Evolutionary conservation across 1,284 basidiomycete species (phyloP), one percentile per base, ranked within the genome.

Genomic region (Hymenochaete sp.): DNA sequence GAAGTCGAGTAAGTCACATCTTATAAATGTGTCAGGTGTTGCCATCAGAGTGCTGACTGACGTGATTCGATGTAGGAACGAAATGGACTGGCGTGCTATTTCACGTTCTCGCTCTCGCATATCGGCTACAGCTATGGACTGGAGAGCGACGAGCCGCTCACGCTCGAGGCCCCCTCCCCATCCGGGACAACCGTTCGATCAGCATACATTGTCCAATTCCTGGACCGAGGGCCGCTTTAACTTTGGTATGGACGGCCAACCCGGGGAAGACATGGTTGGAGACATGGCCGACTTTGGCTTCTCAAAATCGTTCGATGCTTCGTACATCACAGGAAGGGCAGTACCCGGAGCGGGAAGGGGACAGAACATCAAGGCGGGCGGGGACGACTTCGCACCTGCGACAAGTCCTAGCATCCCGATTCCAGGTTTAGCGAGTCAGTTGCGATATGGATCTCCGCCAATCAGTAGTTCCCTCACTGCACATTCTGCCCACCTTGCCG

Each of bases 71-170:
- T 35, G 16, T 50, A 82, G 79, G 48, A 61, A 72, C 47, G 69
- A 73, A 31, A 96, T 98, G 85, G 95, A 98, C 60, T 97, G 93
- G 92, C 77, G 92, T 36, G 84, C 86, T 14, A 80, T 90, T 58
- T 93, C 89, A 59, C 79, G 93, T 50, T 96, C 93, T 11, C 77
- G 93, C 51, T 97, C 95, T 18, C 82, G 93, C 21, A 83, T 88
- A 57, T 85, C 89, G 43, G n/a, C n/a, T n/a, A n/a, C n/a, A n/a
- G 32, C 32, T 35, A 86, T 85, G 82, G 84, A 87, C 62, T 88
- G 83, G 83, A 71, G 75, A 45, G 79, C 82, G 42, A 67, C 75
- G 46, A 82, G 78, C 62, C 79, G 86, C 45, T 84, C 82, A 50
- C 79, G 86, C 45, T 84, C 82, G 49, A 71, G 83, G 47, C 82